These are phyloP conservation scores for Flaveria sonorensis DNA, from an alignment of 129 eudicot species.

Conservation along the genomic window DNA sequence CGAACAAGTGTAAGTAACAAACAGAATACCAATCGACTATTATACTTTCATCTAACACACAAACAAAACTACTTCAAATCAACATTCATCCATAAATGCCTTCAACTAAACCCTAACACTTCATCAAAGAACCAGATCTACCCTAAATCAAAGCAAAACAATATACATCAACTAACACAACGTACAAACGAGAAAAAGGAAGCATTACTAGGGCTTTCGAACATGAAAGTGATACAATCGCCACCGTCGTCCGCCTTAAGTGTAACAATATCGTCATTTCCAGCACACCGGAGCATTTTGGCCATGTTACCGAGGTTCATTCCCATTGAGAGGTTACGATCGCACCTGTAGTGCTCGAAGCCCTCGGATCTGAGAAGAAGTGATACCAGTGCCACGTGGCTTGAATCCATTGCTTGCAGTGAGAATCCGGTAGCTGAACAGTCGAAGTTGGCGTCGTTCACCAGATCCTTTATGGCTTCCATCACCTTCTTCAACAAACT, in stretches of 20 bases:
- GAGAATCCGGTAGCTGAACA: constrained; percentile 89
- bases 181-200: neutral
- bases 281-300: constrained; percentile 80
- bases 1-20: constrained; percentile 11
- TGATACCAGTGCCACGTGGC: constrained; percentile 93
- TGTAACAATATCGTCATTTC: constrained; percentile 85
- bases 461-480: constrained; percentile 81
- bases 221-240: constrained; percentile 88
- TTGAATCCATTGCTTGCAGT: constrained; percentile 90
- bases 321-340: constrained; percentile 84
- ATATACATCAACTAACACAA: neutral
- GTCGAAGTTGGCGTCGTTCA: constrained; percentile 86
- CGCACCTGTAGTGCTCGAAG: constrained; percentile 90
- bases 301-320: constrained; percentile 83
- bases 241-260: constrained; percentile 90
- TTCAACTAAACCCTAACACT: neutral
- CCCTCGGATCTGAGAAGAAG: constrained; percentile 86
- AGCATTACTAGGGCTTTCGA: constrained; percentile 77
- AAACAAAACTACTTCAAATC: neutral
- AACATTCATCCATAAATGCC: neutral
- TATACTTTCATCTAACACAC: neutral
- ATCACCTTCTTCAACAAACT: constrained; percentile 80
- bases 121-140: constrained; percentile 6
- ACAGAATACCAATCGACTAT: neutral
- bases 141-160: neutral